Conservation (phyloP, 331 rosid species). For the Saraca asoca region DNA sequence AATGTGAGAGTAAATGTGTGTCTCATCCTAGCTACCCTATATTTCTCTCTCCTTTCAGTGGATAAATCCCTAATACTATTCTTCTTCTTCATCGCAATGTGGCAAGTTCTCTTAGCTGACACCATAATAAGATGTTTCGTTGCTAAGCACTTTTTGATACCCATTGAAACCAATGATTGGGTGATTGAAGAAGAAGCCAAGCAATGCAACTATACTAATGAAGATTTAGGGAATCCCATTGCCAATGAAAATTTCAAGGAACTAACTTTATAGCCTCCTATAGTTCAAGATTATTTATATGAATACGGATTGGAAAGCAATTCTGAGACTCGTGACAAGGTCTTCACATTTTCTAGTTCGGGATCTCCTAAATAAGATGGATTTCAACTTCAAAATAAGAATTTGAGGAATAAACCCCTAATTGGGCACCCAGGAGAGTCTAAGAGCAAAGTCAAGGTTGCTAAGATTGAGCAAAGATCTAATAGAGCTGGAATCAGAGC, state of each 20-base stretch:
- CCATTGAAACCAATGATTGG: background rate
- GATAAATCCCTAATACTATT: background rate
- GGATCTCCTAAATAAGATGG: slow-evolving; percentile 25
- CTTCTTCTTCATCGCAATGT: slow-evolving; percentile 42
- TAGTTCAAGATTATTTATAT: background rate
- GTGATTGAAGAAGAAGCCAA: background rate
- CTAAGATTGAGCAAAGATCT: slow-evolving; percentile 31
- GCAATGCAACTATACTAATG: slow-evolving; percentile 14
- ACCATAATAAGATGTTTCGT: slow-evolving; percentile 57
- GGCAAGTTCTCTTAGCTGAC: slow-evolving; percentile 65
- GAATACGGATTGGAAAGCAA: background rate
- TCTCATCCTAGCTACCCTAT: background rate
- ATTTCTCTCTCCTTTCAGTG: background rate
- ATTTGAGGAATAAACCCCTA: slow-evolving; percentile 29
- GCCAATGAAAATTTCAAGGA: background rate
- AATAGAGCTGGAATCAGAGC: slow-evolving; percentile 19
- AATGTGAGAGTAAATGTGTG: background rate
- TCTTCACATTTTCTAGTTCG: slow-evolving; percentile 56
- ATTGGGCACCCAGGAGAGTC: slow-evolving; percentile 30
- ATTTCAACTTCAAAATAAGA: slow-evolving; percentile 34
- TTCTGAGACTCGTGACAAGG: slow-evolving; percentile 36
- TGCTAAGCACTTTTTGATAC: slow-evolving; percentile 49
- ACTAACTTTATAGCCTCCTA: slow-evolving; percentile 15
- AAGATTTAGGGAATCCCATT: background rate
- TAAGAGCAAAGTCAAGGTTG: slow-evolving; percentile 31